These are phyloP conservation scores for Hibiscus tridactylites DNA, from an alignment of 345 rosid genomes.

Conservation along the genomic window DNA sequence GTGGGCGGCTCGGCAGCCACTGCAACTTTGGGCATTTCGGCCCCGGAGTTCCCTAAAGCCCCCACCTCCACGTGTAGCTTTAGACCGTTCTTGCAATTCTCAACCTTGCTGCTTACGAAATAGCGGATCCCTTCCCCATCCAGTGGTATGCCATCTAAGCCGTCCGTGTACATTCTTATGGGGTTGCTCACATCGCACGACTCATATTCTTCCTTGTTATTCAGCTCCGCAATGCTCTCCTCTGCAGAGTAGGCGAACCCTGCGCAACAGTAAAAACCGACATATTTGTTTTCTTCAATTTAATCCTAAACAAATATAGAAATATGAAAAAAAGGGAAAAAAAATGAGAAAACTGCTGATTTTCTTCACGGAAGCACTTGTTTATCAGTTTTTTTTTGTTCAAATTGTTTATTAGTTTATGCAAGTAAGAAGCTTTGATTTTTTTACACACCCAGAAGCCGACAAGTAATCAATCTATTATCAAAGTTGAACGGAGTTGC, in stretches of 20 bases:
- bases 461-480: background rate
- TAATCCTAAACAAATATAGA: background rate
- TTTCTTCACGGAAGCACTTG: background rate
- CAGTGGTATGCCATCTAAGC: constrained; percentile 31
- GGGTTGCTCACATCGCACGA: constrained; percentile 49
- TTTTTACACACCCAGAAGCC: too few relatives aligned
- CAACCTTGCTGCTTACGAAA: constrained; percentile 37
- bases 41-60: constrained; percentile 9
- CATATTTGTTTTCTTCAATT: background rate
- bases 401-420: too few relatives aligned
- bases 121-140: constrained; percentile 36
- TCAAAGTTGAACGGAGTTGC: background rate
- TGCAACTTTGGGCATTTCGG: background rate
- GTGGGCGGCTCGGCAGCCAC: constrained; percentile 26
- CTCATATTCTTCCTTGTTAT: constrained; percentile 38
- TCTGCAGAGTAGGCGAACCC: constrained; percentile 52
- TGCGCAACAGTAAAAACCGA: constrained; percentile 5
- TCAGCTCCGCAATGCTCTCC: constrained; percentile 43
- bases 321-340: background rate
- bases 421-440: too few relatives aligned
- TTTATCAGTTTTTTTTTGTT: too few relatives aligned
- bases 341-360: background rate
- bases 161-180: constrained; percentile 42
- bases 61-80: constrained; percentile 47
- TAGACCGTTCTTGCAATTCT: constrained; percentile 50